Conservation (phyloP, 345 rosid species). For the Rhodomyrtus tomentosa region DNA sequence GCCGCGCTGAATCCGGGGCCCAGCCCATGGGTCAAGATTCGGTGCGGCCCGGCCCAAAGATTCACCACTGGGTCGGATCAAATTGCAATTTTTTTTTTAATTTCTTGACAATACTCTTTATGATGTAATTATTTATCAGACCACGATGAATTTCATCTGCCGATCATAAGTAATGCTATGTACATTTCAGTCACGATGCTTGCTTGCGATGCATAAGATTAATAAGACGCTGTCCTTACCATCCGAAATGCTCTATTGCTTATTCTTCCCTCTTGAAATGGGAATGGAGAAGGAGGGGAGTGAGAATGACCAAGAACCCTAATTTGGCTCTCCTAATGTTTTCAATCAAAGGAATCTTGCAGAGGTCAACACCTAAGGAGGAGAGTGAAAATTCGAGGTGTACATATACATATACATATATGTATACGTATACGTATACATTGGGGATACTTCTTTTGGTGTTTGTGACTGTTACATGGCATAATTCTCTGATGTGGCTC, state of each 20-base stretch:
- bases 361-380: neutral
- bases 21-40: neutral
- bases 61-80: neutral
- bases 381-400: neutral
- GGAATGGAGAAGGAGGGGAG: neutral
- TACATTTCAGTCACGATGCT: fast-evolving
- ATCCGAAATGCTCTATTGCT: neutral
- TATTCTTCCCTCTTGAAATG: neutral
- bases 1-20: neutral
- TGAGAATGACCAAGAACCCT: neutral
- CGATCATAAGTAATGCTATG: fast-evolving
- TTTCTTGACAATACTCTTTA: neutral
- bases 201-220: neutral
- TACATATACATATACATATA: neutral
- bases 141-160: neutral
- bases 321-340: neutral
- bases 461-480: neutral
- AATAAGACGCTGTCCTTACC: neutral
- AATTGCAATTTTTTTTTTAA: neutral
- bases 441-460: neutral
- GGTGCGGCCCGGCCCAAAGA: neutral
- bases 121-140: neutral
- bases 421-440: too few relatives aligned
- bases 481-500: neutral
- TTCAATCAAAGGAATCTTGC: neutral